These are phyloP conservation scores for Solanum hybrid DNA, from an alignment of 305 asterid species.

Conservation along the genomic window DNA sequence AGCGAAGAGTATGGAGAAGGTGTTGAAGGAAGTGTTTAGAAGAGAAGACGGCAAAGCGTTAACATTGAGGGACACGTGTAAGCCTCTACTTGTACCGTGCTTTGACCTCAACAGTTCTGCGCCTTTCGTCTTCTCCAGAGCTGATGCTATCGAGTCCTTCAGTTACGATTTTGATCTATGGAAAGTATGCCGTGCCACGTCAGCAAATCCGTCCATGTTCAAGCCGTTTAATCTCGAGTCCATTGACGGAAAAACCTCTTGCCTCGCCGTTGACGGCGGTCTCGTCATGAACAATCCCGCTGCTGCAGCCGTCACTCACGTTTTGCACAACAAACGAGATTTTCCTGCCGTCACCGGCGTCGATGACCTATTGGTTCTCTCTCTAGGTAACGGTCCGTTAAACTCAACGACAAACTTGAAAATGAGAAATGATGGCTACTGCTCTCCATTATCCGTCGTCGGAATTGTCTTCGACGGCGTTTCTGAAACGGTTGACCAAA, in stretches of 20 bases:
- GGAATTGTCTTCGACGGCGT: constrained; percentile 82
- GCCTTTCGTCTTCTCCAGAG: constrained; percentile 88
- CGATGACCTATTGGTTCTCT: constrained; percentile 65
- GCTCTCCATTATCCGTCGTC: constrained; percentile 47
- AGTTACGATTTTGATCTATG: constrained; percentile 84
- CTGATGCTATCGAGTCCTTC: constrained; percentile 72
- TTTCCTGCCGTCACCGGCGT: constrained; percentile 72
- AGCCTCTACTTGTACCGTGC: constrained; percentile 78
- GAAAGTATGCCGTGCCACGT: constrained; percentile 86
- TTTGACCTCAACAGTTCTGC: constrained; percentile 74
- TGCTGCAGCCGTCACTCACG: constrained; percentile 86
- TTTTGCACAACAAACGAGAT: constrained; percentile 76
- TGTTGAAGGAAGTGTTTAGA: constrained; percentile 48
- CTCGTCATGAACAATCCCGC: constrained; percentile 91
- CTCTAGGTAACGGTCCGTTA: constrained; percentile 60
- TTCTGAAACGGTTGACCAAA: constrained; percentile 79
- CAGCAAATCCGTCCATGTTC: constrained; percentile 67
- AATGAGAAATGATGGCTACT: constrained; percentile 39
- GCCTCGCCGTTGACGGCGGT: constrained; percentile 84
- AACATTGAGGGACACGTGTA: constrained; percentile 67
- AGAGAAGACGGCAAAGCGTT: constrained; percentile 49
- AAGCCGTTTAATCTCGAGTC: constrained; percentile 67
- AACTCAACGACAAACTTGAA: constrained; percentile 28
- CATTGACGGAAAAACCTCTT: constrained; percentile 58
- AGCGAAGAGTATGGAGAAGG: constrained; percentile 48